Evolutionary conservation across 2,329 filamentous ascomycete genomes (phyloP), one percentile per base, ranked within the genome.

Genomic region (Didymella sp.): DNA sequence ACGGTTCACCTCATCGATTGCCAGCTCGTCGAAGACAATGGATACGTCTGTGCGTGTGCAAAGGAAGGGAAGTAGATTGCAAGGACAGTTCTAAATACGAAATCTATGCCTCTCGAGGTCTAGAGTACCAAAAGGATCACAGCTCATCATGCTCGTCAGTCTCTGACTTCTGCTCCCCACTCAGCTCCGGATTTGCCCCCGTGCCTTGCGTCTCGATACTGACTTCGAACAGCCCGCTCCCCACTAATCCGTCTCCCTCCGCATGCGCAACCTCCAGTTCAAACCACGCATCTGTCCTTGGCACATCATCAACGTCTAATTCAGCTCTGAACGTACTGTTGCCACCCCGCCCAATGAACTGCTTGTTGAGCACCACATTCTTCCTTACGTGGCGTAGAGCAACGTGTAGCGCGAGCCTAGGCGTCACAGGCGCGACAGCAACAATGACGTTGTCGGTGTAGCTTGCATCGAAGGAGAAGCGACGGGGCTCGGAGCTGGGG

Each of bases 271-370:
- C 66, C 45, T 67, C 66, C 15, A 68, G 48, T 51, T 68, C 66
- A 43, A 66, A 68, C 66, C 66, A 68, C 12, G 64, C 64, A 30
- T 68, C 64, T 4, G 59, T 65, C 9, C 64, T 41, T 8, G 66
- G 66, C 9, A 67, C 56, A 49, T 68, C 66, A 1, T 59, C 56
- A 2, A 66, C 43, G 3, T 62, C 58, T 30, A 68, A 25, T 38
- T 56, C 44, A 7, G 62, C 64, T 15, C 51, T 25, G 37, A 68
- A 68, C 17, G 62, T 59, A 11, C 57, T 54, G 24, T 64, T 66
- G 2, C 66, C 61, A 3, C 61, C 51, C 2, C 51, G 31, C 6
- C 66, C 66, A 27, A 68, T 59, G 12, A 55, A 42, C 13, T 62
- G 47, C 42, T 67, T 63, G 13, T 47, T 51, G 12, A 68, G n/a